Conservation (phyloP, 2,329 filamentous ascomycete species). For the Passalora sequoiae region DNA sequence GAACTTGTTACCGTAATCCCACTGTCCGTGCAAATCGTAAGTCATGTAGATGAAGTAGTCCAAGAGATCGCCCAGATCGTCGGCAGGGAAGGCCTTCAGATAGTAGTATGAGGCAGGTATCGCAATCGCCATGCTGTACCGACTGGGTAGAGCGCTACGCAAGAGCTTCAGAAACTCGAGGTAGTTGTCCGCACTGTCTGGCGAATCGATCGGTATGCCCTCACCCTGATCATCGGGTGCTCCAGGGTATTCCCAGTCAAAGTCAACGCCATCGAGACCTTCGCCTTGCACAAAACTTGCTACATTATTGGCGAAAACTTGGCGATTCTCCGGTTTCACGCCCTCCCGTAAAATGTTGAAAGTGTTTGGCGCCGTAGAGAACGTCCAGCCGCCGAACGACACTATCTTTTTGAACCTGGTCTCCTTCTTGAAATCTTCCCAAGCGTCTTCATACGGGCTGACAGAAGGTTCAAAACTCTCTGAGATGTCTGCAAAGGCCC, state of each 20-base stretch:
- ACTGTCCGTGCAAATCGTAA: constrained; percentile 39
- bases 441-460: constrained; percentile 28
- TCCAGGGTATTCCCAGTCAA: constrained; percentile 37
- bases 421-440: constrained; percentile 32
- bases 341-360: constrained; percentile 38
- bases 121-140: constrained; percentile 25
- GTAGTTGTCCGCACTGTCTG: constrained; percentile 10
- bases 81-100: constrained; percentile 27
- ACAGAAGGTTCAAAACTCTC: constrained; percentile 31
- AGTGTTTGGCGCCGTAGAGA: constrained; percentile 36
- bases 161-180: constrained; percentile 13
- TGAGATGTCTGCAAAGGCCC: constrained; percentile 36
- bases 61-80: constrained; percentile 20
- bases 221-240: constrained; percentile 8
- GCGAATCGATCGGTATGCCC: constrained; percentile 4
- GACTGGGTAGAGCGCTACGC: constrained; percentile 8
- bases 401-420: constrained; percentile 37
- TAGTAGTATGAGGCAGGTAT: constrained; percentile 32
- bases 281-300: constrained; percentile 61
- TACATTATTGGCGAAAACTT: constrained; percentile 63
- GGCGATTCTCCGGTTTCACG: constrained; percentile 36
- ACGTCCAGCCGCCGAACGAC: constrained; percentile 44
- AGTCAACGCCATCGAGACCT: constrained; percentile 55
- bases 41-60: constrained; percentile 35
- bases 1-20: constrained; percentile 36